Conservation (phyloP, 2,329 filamentous ascomycete genomes). For the Colletotrichum ledebouriae region DNA sequence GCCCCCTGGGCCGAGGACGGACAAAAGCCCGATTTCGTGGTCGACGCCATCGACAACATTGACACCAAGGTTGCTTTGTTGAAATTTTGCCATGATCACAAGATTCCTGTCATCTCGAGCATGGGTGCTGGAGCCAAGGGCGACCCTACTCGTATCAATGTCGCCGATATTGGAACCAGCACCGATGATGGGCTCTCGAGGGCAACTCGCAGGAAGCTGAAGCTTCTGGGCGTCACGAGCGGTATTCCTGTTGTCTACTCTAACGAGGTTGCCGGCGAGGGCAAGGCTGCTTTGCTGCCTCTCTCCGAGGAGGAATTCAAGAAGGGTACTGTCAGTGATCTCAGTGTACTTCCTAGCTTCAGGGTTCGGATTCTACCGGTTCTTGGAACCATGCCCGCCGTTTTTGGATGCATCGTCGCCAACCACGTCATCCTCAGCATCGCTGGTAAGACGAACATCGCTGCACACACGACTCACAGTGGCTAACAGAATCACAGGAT, state of each 20-base stretch:
- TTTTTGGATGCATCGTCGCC: constrained; percentile 91
- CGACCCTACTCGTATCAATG: constrained; percentile 83
- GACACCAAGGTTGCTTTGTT: constrained; percentile 94
- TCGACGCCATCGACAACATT: constrained; percentile 99
- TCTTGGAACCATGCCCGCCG: constrained; percentile 95
- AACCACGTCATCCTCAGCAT: constrained; percentile 93
- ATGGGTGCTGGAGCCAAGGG: constrained; percentile 99
- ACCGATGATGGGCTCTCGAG: constrained; percentile 91
- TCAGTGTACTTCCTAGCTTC: constrained; percentile 92
- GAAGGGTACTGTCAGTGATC: constrained; percentile 87
- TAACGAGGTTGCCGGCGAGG: constrained; percentile 88
- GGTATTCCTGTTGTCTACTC: constrained; percentile 95
- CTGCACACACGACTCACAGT: not conserved
- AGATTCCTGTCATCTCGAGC: constrained; percentile 87
- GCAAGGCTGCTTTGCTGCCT: constrained; percentile 90
- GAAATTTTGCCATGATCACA: constrained; percentile 85
- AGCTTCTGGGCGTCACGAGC: constrained; percentile 80
- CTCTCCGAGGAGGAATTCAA: constrained; percentile 88
- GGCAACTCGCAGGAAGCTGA: constrained; percentile 83
- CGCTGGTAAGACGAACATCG: constrained; percentile 53
- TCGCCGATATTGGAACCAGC: constrained; percentile 90
- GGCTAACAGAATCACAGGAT: constrained; percentile 64
- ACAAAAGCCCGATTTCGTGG: constrained; percentile 84
- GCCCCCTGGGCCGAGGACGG: constrained; percentile 72
- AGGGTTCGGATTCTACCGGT: constrained; percentile 95